Evolutionary conservation across 176 grass and related monocot genomes (phyloP).

Genomic region (Bromus sterilis): DNA sequence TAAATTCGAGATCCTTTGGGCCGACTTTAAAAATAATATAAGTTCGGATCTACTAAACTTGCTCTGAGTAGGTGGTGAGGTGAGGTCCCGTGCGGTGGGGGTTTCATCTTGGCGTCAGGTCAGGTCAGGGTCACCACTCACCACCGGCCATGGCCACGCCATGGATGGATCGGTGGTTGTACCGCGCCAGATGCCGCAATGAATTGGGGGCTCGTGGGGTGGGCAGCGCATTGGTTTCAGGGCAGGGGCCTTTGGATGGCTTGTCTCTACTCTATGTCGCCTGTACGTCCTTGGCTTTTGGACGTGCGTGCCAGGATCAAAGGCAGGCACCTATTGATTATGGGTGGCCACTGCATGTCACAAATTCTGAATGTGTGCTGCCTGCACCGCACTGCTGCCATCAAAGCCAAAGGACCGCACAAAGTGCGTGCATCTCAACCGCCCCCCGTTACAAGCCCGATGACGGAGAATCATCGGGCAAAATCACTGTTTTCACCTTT

Average conservation of each 20-base stretch:
- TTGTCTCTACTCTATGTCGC: constrained; percentile 27
- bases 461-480: too few relatives aligned
- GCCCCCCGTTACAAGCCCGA: neutral
- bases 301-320: neutral
- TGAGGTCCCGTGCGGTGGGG: constrained; percentile 26
- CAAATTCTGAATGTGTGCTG: neutral
- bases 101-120: constrained; percentile 2
- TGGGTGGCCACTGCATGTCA: neutral
- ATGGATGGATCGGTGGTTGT: neutral
- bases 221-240: constrained; percentile 27
- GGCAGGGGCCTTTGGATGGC: neutral
- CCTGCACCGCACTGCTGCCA: neutral
- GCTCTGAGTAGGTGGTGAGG: too few relatives aligned
- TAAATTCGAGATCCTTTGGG: too few relatives aligned
- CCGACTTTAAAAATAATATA: too few relatives aligned
- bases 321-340: too few relatives aligned
- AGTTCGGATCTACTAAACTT: too few relatives aligned
- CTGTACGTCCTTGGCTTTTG: constrained; percentile 23
- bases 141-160: too few relatives aligned
- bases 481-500: too few relatives aligned
- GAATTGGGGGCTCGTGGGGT: constrained; percentile 28
- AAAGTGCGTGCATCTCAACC: neutral
- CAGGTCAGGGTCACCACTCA: too few relatives aligned
- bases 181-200: neutral
- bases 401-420: neutral